Percentiles rank a stretch among this genome's conserved stretches.
Evolutionary conservation across 345 rosid species (phyloP).

Genomic region (Corchorus olitorius): DNA sequence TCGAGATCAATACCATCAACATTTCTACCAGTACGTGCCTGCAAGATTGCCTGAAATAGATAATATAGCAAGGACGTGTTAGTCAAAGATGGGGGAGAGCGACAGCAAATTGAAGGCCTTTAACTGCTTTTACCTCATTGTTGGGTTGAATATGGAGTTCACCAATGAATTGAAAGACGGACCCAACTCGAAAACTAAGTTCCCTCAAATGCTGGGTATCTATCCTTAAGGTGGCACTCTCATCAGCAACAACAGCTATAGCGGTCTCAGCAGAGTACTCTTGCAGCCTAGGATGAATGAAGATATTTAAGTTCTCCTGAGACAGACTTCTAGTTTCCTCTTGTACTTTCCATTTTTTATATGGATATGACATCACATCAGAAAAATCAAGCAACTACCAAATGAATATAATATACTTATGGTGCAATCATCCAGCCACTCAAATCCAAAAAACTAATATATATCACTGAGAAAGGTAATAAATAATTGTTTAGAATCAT

Average conservation of each 20-base stretch:
- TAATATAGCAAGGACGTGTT: not conserved
- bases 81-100: not conserved
- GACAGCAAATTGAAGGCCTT: not conserved
- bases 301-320: constrained; percentile 5
- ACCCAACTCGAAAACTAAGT: constrained; percentile 63
- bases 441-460: not conserved
- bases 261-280: constrained; percentile 58
- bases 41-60: constrained; percentile 59
- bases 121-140: constrained; percentile 46
- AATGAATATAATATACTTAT: not conserved
- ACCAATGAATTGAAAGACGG: constrained; percentile 76
- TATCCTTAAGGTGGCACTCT: constrained; percentile 48
- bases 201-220: constrained; percentile 73
- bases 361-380: constrained; percentile 6
- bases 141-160: constrained; percentile 65
- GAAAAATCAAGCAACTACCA: not conserved
- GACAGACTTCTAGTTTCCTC: constrained; percentile 3
- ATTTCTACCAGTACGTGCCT: constrained; percentile 79
- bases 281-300: constrained; percentile 48
- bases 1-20: constrained; percentile 79
- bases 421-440: not conserved
- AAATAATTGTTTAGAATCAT: not conserved
- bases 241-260: constrained; percentile 58
- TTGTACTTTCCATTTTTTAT: not conserved
- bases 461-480: not conserved